These are phyloP conservation scores for Colletotrichum sp. DNA, from an alignment of 2,329 filamentous ascomycete genomes.

Conservation along the genomic window DNA sequence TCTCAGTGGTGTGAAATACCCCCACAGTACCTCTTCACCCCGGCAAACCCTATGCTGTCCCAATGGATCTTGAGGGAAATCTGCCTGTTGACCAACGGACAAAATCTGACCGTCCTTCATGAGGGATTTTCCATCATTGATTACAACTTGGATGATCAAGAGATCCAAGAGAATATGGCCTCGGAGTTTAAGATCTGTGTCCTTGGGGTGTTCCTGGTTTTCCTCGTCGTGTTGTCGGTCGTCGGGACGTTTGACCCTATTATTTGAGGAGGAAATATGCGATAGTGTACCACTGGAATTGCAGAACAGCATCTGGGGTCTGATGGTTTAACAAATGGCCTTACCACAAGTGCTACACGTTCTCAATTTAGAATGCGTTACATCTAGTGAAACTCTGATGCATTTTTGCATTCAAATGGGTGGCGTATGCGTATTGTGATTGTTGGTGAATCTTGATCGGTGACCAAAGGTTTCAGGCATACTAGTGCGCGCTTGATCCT, in stretches of 20 bases:
- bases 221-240: background rate
- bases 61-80: background rate
- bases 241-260: background rate
- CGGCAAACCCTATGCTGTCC: background rate
- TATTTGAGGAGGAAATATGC: background rate
- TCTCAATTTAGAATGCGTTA: background rate
- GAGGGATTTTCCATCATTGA: background rate
- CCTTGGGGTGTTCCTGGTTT: background rate
- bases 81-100: background rate
- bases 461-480: background rate
- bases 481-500: background rate
- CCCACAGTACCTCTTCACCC: background rate
- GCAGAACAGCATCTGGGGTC: background rate
- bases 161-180: background rate
- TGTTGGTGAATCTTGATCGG: background rate
- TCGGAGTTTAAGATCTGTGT: background rate
- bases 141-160: background rate
- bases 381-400: background rate
- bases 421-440: background rate
- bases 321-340: background rate
- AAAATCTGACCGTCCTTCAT: background rate
- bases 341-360: background rate
- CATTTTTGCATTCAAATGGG: background rate
- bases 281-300: background rate
- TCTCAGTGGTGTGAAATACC: background rate